Conservation (phyloP, 1,284 basidiomycete genomes). For the Cerioporus squamosus region DNA sequence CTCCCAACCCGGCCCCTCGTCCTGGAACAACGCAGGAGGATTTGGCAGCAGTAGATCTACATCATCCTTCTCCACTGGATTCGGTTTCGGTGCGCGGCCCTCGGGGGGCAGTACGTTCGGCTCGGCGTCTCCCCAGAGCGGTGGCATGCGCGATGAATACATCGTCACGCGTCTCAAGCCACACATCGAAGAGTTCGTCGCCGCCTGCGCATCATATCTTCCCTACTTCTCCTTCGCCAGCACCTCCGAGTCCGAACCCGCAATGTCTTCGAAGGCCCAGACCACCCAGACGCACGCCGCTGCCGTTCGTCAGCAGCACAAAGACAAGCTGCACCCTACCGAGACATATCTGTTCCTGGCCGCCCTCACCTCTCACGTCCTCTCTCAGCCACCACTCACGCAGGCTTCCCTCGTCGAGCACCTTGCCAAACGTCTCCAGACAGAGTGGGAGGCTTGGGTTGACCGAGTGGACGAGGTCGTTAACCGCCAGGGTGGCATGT, state of each 20-base stretch:
- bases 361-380: slow-evolving; percentile 66
- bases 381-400: slow-evolving; percentile 67
- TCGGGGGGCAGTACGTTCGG: slow-evolving; percentile 31
- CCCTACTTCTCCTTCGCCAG: slow-evolving; percentile 86
- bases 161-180: slow-evolving; percentile 74
- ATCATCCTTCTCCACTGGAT: slow-evolving; percentile 44
- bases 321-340: slow-evolving; percentile 65
- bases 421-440: slow-evolving; percentile 61
- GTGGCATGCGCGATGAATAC: slow-evolving; percentile 75
- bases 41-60: slow-evolving; percentile 25
- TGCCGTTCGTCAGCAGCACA: slow-evolving; percentile 51
- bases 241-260: slow-evolving; percentile 36
- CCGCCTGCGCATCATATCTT: slow-evolving; percentile 76
- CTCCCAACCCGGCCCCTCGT: slow-evolving; percentile 35
- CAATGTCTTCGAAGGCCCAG: slow-evolving; percentile 33
- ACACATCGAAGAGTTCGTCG: slow-evolving; percentile 73
- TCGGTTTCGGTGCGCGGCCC: slow-evolving; percentile 47
- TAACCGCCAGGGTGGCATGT: slow-evolving; percentile 78
- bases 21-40: slow-evolving; percentile 25
- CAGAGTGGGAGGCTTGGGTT: slow-evolving; percentile 83
- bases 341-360: slow-evolving; percentile 76
- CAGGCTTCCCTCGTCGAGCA: slow-evolving; percentile 60
- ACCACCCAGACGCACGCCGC: slow-evolving; percentile 42
- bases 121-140: slow-evolving; percentile 37
- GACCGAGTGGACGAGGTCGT: slow-evolving; percentile 66